A percentile compares a stretch with the other conserved stretches of the same genome.
Conservation (phyloP, 2,329 filamentous ascomycete species). For the Thielaviopsis ethacetica region DNA sequence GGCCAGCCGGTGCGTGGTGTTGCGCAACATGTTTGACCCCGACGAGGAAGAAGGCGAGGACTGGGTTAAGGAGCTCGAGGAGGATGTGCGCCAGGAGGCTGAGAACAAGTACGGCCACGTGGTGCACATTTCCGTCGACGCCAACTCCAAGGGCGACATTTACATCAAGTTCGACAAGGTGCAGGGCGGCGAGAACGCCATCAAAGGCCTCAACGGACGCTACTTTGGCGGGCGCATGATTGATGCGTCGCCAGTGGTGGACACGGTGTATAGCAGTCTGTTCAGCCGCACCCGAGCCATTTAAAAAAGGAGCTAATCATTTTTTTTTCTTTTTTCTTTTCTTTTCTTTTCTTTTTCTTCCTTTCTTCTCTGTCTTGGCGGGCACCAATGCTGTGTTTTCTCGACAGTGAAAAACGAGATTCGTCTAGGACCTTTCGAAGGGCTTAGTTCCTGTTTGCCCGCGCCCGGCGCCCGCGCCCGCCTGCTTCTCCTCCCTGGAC, state of each 20-base stretch:
- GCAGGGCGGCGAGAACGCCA: slow-evolving; percentile 88
- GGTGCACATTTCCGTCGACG: slow-evolving; percentile 89
- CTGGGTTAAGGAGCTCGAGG: slow-evolving; percentile 89
- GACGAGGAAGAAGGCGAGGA: slow-evolving; percentile 73
- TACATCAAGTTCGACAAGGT: slow-evolving; percentile 98
- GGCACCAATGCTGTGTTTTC: not conserved
- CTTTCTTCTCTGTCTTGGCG: not conserved
- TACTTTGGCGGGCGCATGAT: slow-evolving; percentile 91
- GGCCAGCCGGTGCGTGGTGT: slow-evolving; percentile 81
- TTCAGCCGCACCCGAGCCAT: slow-evolving; percentile 77
- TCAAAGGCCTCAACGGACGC: slow-evolving; percentile 91
- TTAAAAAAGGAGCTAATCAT: slow-evolving; percentile 27
- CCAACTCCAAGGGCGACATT: slow-evolving; percentile 87
- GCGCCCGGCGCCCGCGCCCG: too few relatives aligned
- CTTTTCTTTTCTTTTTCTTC: not conserved
- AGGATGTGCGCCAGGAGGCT: slow-evolving; percentile 84
- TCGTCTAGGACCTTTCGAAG: too few relatives aligned
- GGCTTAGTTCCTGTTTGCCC: too few relatives aligned
- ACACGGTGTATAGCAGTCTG: slow-evolving; percentile 95
- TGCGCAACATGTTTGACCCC: slow-evolving; percentile 92
- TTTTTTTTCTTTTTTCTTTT: not conserved
- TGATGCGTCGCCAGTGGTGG: slow-evolving; percentile 87
- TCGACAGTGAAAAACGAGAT: not conserved
- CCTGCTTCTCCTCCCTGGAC: not conserved
- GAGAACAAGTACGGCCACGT: slow-evolving; percentile 93